phyloP scores from a whole-genome alignment of 352 stramenopile genomes.

The Pythium grandisporangium region DNA sequence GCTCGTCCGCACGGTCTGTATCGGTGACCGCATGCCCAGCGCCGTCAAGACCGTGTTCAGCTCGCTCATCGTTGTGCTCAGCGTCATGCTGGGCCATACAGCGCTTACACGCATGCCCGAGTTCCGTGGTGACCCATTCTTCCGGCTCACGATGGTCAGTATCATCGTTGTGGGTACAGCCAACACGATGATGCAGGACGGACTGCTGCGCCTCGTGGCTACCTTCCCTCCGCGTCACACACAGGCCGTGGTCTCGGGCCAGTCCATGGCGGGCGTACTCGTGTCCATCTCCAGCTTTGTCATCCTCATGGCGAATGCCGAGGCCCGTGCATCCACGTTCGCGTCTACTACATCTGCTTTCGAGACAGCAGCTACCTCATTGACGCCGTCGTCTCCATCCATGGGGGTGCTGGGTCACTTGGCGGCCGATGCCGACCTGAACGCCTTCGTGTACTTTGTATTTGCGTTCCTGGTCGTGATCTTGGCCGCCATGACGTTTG shows the following conservation, averaged over 20 bases:
- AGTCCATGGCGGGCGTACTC: conserved; percentile 61
- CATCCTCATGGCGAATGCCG: conserved; percentile 39
- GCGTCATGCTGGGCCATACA: conserved; percentile 63
- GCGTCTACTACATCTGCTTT: too few relatives aligned
- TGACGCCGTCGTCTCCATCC: too few relatives aligned
- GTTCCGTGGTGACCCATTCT: conserved; percentile 59
- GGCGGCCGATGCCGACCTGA: conserved; percentile 34
- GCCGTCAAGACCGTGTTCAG: conserved; percentile 56
- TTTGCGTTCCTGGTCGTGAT: conserved; percentile 64
- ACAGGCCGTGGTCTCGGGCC: conserved; percentile 65
- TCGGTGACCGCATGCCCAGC: conserved; percentile 50
- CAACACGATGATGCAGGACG: conserved; percentile 76
- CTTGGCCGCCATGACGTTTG: conserved; percentile 39
- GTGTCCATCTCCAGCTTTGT: conserved; percentile 68
- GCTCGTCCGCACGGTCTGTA: conserved; percentile 50
- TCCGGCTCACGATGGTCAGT: conserved; percentile 63
- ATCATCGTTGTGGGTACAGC: conserved; percentile 61
- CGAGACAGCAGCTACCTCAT: too few relatives aligned
- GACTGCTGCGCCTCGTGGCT: conserved; percentile 59
- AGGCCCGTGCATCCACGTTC: not conserved
- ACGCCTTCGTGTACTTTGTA: conserved; percentile 72
- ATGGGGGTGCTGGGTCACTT: conserved; percentile 11
- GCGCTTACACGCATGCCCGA: conserved; percentile 64
- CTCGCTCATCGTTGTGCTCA: conserved; percentile 53
- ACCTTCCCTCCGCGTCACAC: conserved; percentile 73